Percentiles rank a stretch among this genome's conserved stretches.
Conservation (phyloP, 768 basidiomycete genomes). For the Tulasnella sp. region DNA sequence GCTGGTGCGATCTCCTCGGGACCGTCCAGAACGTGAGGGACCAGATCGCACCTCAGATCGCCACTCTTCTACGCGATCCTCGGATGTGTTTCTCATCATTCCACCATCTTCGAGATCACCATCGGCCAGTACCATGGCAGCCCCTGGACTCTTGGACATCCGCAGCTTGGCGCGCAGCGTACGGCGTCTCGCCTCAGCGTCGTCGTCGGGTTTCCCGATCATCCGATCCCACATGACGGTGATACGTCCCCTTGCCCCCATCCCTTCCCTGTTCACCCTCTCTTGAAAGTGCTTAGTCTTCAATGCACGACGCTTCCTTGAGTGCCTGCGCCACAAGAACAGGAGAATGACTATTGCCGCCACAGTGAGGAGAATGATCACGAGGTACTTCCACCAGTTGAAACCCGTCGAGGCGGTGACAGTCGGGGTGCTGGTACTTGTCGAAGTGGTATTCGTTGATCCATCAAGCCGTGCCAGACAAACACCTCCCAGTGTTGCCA, state of each 20-base stretch:
- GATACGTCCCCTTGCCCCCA: background rate
- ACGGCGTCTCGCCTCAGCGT: conserved; percentile 2
- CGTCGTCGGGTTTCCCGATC: background rate
- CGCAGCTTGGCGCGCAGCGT: background rate
- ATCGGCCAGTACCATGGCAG: background rate
- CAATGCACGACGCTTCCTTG: conserved; percentile 56
- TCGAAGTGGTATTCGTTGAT: conserved; percentile 38
- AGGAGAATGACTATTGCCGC: conserved; percentile 63
- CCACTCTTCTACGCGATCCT: conserved; percentile 6
- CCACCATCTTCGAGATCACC: background rate
- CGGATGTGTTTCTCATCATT: background rate
- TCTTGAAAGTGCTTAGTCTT: conserved; percentile 46
- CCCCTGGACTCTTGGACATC: background rate
- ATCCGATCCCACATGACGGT: background rate
- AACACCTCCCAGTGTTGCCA: conserved; percentile 55
- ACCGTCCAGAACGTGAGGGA: background rate
- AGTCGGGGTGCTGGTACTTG: conserved; percentile 30
- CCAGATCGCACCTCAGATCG: conserved; percentile 1
- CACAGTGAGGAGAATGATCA: conserved; percentile 31
- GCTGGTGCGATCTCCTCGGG: background rate
- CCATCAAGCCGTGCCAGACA: conserved; percentile 69
- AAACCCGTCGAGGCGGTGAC: background rate
- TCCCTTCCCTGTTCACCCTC: conserved; percentile 1
- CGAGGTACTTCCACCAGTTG: background rate
- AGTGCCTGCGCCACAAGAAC: conserved; percentile 58